A percentile compares a stretch with the other conserved stretches of the same genome.
Conservation (phyloP, 148 eudicot genomes). For the Selenicereus undatus region DNA sequence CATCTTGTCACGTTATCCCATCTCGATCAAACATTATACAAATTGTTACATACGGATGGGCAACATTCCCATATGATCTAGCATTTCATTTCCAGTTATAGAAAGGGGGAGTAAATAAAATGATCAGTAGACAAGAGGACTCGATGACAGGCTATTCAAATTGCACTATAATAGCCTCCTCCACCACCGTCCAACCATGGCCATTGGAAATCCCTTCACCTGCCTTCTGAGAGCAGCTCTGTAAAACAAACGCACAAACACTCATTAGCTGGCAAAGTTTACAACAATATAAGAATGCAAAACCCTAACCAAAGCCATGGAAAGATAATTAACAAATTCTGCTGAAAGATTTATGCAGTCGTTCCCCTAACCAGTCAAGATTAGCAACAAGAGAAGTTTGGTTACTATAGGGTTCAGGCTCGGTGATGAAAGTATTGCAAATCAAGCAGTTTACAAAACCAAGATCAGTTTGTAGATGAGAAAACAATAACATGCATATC, state of each 20-base stretch:
- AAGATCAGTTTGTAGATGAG: no score
- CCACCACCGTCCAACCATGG: slow-evolving; percentile 62
- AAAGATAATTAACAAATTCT: no score
- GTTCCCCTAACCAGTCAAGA: neutral
- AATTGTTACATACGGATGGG: neutral
- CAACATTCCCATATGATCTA: neutral
- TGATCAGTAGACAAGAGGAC: neutral
- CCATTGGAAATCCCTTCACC: slow-evolving; percentile 18
- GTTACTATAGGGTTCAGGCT: no score
- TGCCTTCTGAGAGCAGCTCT: slow-evolving; percentile 50
- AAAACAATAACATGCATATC: no score
- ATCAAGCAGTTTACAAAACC: no score
- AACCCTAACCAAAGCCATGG: no score
- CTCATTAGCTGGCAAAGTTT: neutral
- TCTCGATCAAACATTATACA: neutral
- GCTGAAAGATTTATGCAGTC: no score
- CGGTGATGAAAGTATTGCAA: no score
- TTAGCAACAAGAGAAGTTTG: no score
- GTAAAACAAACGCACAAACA: slow-evolving; percentile 8
- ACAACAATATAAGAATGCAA: no score
- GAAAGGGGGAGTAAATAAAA: neutral
- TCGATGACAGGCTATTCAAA: slow-evolving; percentile 29
- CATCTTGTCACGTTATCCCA: neutral
- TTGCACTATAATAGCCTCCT: slow-evolving; percentile 58
- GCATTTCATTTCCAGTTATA: neutral